Base-by-base conservation (phyloP, 495 filamentous ascomycete species). In the Geoglossum glabrum region DNA sequence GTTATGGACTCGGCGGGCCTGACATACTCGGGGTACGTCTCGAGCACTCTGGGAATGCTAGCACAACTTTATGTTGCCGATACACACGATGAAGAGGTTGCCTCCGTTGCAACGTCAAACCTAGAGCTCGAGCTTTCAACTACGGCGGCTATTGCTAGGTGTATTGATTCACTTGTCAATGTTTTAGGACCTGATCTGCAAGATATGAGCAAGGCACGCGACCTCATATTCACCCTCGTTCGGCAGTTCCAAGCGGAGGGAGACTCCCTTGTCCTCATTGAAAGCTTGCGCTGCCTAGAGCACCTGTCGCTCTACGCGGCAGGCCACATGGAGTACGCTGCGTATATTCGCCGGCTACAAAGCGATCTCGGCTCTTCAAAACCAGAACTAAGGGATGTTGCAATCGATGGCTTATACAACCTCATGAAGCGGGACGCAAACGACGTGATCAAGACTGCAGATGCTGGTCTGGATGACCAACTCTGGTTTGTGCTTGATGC, bases 171-270 rank as follows among this genome's bases (percentile, higher is more conserved):
- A 30, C 72, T 95, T 7, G 87, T 99, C 70, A 96, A 96, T 63
- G 92, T 97, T 17, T 77, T 99, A 8, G 92, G 92, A 0, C 92
- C 92, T 0, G 93, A 97, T 64, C 72, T 99, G 7, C 92, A 97
- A 68, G 92, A 97, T 60, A 82, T 90, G 61, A 78, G 77, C n/a
- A 96, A 95, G 69, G 84, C 86, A 5, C 77, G 92, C 51, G 89
- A 95, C 64, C 73, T 97, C 25, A 93, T 97, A 54, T 73, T 96
- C 59, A 94, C 83, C 0, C 78, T 97, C 0, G 81, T 95, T 25
- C 76, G 79, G 1, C 86, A 90, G 62, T 90, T 95, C 65, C 81
- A 87, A 59, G 71, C 79, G 21, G 93, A 99, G 65, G 76, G 83
- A 13, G 82, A 86, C 50, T 65, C 79, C 6, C 73, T 83, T n/a